phyloP scores from a whole-genome alignment of 2,329 filamentous ascomycete genomes.

The Chaetomiaceae sp. region DNA sequence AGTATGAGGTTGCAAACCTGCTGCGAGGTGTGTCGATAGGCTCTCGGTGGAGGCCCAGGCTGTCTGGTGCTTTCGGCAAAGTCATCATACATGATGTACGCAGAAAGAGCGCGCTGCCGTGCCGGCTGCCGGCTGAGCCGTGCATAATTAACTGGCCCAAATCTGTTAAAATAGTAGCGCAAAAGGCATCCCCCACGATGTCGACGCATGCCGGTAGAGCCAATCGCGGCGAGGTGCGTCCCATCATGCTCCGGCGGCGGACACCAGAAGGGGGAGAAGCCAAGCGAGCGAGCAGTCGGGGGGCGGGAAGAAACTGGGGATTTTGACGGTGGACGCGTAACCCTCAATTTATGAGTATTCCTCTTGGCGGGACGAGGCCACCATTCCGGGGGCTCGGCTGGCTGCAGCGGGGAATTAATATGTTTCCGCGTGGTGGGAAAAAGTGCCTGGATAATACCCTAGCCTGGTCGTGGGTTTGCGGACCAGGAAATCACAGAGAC shows the following conservation, averaged over 20 bases:
- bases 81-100: conserved; percentile 17
- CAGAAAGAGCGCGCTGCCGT: neutral
- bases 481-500: conserved; percentile 25
- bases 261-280: conserved; percentile 7
- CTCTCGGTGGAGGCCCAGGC: too few relatives aligned
- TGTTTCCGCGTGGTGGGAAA: conserved; percentile 22
- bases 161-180: conserved; percentile 20
- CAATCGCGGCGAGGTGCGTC: conserved; percentile 14
- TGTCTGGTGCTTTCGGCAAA: too few relatives aligned
- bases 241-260: conserved; percentile 19
- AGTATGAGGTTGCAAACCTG: too few relatives aligned
- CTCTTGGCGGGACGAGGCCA: conserved; percentile 14
- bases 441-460: conserved; percentile 22
- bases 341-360: conserved; percentile 24
- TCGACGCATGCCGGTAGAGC: conserved; percentile 13
- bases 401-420: conserved; percentile 20
- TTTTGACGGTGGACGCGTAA: conserved; percentile 23
- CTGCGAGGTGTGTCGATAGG: too few relatives aligned
- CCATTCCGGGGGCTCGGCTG: conserved; percentile 22
- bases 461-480: conserved; percentile 6
- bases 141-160: conserved; percentile 19
- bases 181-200: conserved; percentile 20
- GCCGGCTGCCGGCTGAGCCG: conserved; percentile 22
- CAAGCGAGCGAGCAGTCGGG: conserved; percentile 2
- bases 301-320: conserved; percentile 7